Evolutionary conservation across 2,329 filamentous ascomycete genomes (phyloP).

Genomic region (Aspergillus vadensis): DNA sequence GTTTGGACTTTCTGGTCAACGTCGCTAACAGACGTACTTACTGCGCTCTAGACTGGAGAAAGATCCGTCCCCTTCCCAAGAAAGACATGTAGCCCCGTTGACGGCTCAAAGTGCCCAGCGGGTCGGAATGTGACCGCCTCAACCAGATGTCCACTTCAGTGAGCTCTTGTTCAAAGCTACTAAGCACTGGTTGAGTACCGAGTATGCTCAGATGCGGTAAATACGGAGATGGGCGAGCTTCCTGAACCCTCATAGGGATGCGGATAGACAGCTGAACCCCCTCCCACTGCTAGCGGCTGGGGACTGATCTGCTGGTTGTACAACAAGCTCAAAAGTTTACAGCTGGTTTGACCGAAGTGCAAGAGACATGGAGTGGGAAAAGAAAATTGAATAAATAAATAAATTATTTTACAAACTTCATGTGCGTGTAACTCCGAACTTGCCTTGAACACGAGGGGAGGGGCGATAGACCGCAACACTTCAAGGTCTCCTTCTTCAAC

Average conservation of each 20-base stretch:
- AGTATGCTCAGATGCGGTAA: too few relatives aligned
- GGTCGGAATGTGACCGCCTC: not conserved
- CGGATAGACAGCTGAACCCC: too few relatives aligned
- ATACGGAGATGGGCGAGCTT: not conserved
- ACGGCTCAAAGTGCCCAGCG: not conserved
- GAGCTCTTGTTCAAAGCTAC: not conserved
- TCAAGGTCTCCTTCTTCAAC: not conserved
- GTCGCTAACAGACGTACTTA: not conserved
- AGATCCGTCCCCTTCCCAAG: constrained; percentile 13
- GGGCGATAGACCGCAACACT: not conserved
- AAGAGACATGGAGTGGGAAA: not conserved
- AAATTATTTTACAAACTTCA: not conserved
- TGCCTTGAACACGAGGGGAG: constrained; percentile 15
- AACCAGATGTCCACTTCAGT: not conserved
- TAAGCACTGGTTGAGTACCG: too few relatives aligned
- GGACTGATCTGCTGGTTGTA: not conserved
- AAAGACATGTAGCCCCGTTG: not conserved
- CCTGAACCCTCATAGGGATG: not conserved
- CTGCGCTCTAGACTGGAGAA: not conserved
- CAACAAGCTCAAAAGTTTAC: not conserved
- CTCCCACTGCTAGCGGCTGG: too few relatives aligned
- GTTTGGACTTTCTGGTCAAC: constrained; percentile 7
- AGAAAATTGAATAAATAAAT: too few relatives aligned
- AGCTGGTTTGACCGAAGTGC: not conserved
- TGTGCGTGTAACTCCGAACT: not conserved